A percentile compares a stretch with the other conserved stretches of the same genome.
phyloP scores from a whole-genome alignment of 2,329 filamentous ascomycete genomes.

The Paramyrothecium roridum region DNA sequence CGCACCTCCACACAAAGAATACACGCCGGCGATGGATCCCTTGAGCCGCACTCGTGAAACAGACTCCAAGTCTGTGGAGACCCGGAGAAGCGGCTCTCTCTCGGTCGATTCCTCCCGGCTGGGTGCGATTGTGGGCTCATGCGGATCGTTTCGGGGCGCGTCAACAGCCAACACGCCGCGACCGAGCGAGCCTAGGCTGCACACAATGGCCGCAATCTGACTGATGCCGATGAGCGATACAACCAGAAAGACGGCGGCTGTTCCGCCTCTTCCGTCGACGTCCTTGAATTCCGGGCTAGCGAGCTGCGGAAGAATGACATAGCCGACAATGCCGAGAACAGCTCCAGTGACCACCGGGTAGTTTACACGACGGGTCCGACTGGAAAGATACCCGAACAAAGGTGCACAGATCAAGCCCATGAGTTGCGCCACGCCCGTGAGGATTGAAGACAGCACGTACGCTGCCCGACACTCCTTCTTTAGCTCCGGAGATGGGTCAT shows the following conservation, averaged over 20 bases:
- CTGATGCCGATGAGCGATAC: constrained; percentile 82
- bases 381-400: constrained; percentile 81
- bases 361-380: constrained; percentile 63
- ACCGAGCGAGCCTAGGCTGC: constrained; percentile 84
- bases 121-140: constrained; percentile 23
- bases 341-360: constrained; percentile 72
- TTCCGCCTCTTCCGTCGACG: constrained; percentile 63
- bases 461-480: constrained; percentile 83
- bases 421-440: constrained; percentile 87
- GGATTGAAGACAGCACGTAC: constrained; percentile 80
- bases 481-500: constrained; percentile 67
- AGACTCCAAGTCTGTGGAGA: constrained; percentile 23
- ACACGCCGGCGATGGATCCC: constrained; percentile 91
- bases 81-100: constrained; percentile 33
- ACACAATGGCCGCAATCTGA: constrained; percentile 95
- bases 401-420: constrained; percentile 82
- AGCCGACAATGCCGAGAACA: constrained; percentile 72
- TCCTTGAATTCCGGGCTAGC: constrained; percentile 71
- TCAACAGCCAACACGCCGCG: constrained; percentile 67
- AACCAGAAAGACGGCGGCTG: constrained; percentile 67
- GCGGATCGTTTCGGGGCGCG: constrained; percentile 21
- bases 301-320: constrained; percentile 72
- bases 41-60: constrained; percentile 65
- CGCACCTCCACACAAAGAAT: constrained; percentile 84
- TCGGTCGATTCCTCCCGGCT: constrained; percentile 39